phyloP scores from a whole-genome alignment of 352 stramenopile species.

The Phytophthora idaei region DNA sequence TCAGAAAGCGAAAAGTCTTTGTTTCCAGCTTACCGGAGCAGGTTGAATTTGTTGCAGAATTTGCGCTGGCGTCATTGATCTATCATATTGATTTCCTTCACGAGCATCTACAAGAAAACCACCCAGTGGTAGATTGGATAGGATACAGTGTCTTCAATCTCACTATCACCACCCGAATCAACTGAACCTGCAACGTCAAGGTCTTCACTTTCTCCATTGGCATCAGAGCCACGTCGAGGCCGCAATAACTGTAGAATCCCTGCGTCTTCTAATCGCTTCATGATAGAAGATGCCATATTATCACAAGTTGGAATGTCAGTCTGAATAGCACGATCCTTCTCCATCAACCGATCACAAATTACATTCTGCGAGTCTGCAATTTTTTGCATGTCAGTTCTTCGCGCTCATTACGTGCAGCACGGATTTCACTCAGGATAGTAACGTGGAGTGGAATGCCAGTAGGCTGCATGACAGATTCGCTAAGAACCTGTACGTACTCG shows the following conservation, averaged over 20 bases:
- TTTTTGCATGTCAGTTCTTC: not conserved
- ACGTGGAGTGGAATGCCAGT: too few species aligned
- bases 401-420: too few species aligned
- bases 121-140: slow-evolving; percentile 17
- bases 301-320: slow-evolving; percentile 1
- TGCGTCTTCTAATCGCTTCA: not conserved
- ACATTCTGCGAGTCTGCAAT: not conserved
- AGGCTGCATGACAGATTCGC: too few species aligned
- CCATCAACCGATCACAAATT: not conserved
- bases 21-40: too few species aligned
- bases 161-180: not conserved
- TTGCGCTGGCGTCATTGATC: too few species aligned
- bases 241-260: not conserved
- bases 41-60: too few species aligned
- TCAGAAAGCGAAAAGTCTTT: too few species aligned
- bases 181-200: not conserved
- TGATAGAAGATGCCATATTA: not conserved
- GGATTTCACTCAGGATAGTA: too few species aligned
- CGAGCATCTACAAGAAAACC: not conserved
- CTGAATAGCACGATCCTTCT: slow-evolving; percentile 2
- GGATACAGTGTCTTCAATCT: not conserved
- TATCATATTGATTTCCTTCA: too few species aligned
- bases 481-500: too few species aligned
- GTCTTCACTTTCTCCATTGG: too few species aligned
- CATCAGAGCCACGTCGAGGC: not conserved